Base-by-base conservation (phyloP, 73 alveolate genomes). In the Urostyla sp. region DNA sequence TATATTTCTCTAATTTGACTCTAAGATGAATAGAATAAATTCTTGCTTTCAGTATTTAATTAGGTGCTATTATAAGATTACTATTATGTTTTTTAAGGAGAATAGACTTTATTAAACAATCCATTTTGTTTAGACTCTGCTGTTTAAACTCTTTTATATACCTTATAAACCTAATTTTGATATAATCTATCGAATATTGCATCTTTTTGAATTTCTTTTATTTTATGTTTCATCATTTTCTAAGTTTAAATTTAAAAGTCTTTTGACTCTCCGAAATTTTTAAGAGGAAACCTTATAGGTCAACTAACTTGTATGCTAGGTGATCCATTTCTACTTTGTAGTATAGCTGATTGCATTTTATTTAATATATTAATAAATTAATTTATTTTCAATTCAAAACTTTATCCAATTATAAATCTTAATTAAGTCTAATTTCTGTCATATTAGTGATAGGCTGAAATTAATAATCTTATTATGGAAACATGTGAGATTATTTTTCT, bases 261-360 rank as follows among this genome's bases (percentile, higher is more conserved):
- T n/a, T n/a, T n/a, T n/a, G n/a, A n/a, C 20, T 63, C 79, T 38
- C 79, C 79, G 35, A 63, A 63, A 8, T 63, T 63, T 5, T 57
- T 43, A 5, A 63, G n/a, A 10, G 15, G 1, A 43, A 63, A 63
- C 36, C 44, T 63, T 31, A 24, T 5, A 10, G 75, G 55, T n/a
- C n/a, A n/a, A n/a, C n/a, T n/a, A n/a, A n/a, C n/a, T n/a, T n/a
- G n/a, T n/a, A n/a, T n/a, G n/a, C n/a, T n/a, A n/a, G n/a, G n/a
- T n/a, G n/a, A n/a, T n/a, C n/a, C n/a, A n/a, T n/a, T n/a, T n/a
- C n/a, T n/a, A n/a, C 54, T 58, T 30, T 7, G 75, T 6, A 5
- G 75, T 10, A 40, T 10, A 11, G 15, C 51, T 40, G 10, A 13
- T 35, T 58, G 52, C 31, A 27, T 35, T 5, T 31, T 32, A 7